Conservation (phyloP, 2,329 filamentous ascomycete species). For the Alternaria triticimaculans region DNA sequence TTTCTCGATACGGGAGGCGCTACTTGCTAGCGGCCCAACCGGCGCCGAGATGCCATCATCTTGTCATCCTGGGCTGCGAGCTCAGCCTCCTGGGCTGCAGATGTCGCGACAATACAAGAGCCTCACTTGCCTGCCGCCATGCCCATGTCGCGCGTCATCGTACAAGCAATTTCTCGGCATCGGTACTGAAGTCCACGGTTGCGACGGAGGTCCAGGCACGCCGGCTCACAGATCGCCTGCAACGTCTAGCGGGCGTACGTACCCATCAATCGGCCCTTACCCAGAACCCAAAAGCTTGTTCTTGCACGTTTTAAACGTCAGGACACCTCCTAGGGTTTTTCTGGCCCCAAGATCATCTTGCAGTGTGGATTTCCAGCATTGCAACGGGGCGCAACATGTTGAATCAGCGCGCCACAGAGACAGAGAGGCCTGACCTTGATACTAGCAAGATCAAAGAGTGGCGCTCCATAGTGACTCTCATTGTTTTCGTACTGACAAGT, state of each 20-base stretch:
- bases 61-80: not conserved
- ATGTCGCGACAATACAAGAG: constrained; percentile 14
- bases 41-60: not conserved
- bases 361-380: not conserved
- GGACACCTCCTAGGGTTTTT: not conserved
- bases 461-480: constrained; percentile 73
- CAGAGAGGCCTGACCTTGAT: constrained; percentile 44
- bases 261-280: constrained; percentile 9
- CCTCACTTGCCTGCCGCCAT: constrained; percentile 14
- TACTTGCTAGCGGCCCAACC: not conserved
- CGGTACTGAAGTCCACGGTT: not conserved
- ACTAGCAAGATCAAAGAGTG: constrained; percentile 67
- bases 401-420: constrained; percentile 6
- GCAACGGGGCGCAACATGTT: constrained; percentile 7
- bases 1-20: not conserved
- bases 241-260: not conserved
- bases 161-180: not conserved
- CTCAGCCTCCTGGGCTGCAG: not conserved
- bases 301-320: not conserved
- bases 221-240: not conserved
- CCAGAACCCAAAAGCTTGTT: constrained; percentile 2
- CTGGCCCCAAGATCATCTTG: not conserved
- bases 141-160: constrained; percentile 7
- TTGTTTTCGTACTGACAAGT: constrained; percentile 75
- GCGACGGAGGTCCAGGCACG: not conserved